Conservation (phyloP, 441 rosid species). For the Pelargonium fulgidum region DNA sequence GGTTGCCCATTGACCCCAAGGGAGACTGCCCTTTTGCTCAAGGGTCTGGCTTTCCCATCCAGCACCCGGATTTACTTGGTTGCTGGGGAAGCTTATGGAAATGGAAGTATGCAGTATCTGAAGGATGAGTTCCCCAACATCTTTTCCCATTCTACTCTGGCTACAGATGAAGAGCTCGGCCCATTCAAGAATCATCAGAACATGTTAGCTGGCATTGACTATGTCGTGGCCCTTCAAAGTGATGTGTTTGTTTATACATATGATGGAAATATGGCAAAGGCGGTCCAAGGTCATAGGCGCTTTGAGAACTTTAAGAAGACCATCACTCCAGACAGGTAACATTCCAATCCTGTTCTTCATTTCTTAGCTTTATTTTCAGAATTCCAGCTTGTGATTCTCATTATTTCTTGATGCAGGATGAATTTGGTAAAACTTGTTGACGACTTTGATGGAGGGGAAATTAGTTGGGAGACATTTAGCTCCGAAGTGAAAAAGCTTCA, state of each 20-base stretch:
- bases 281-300: conserved; percentile 89
- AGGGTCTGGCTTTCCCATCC: conserved; percentile 62
- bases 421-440: conserved; percentile 75
- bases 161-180: conserved; percentile 57
- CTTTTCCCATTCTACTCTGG: conserved; percentile 74
- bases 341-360: not conserved
- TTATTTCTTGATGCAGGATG: conserved; percentile 45
- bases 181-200: conserved; percentile 81
- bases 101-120: conserved; percentile 72
- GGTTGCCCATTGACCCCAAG: conserved; percentile 86
- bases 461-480: conserved; percentile 77
- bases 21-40: conserved; percentile 80
- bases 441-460: conserved; percentile 61
- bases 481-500: conserved; percentile 78
- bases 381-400: too few relatives aligned
- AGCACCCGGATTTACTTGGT: conserved; percentile 76
- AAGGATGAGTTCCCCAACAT: conserved; percentile 58
- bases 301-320: conserved; percentile 83
- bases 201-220: conserved; percentile 93
- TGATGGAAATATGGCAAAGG: conserved; percentile 98
- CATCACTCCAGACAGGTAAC: conserved; percentile 76
- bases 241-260: conserved; percentile 81
- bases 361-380: too few relatives aligned
- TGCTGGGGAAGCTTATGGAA: conserved; percentile 84
- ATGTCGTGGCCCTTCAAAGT: conserved; percentile 78